Evolutionary conservation across 2,329 filamentous ascomycete species (phyloP).

Genomic region (Alternaria longipes): DNA sequence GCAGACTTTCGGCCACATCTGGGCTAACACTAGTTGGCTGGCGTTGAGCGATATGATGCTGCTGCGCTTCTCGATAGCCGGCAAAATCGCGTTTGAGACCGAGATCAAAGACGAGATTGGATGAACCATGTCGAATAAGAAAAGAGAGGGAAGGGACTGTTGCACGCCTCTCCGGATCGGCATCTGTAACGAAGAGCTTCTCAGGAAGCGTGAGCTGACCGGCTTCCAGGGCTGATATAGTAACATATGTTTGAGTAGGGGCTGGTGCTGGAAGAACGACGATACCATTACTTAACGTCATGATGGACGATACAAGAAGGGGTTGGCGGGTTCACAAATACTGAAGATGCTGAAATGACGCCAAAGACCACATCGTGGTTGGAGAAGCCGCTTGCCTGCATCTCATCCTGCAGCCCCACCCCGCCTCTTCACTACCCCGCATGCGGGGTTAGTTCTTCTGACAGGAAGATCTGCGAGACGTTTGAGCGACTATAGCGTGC

Average conservation of each 20-base stretch:
- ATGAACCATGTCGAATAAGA: constrained; percentile 59
- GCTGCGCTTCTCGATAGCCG: constrained; percentile 56
- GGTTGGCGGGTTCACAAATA: neutral
- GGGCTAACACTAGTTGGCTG: constrained; percentile 57
- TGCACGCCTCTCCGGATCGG: constrained; percentile 53
- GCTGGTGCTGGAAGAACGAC: constrained; percentile 35
- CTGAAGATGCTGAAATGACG: neutral
- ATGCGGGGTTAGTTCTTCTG: constrained; percentile 29
- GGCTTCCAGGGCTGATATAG: constrained; percentile 43
- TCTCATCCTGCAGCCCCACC: constrained; percentile 33
- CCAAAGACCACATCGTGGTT: neutral
- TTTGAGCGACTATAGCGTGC: neutral
- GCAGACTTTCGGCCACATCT: constrained; percentile 54
- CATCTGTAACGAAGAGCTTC: constrained; percentile 57
- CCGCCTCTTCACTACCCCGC: constrained; percentile 31
- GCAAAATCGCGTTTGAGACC: constrained; percentile 59
- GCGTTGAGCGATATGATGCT: constrained; percentile 57
- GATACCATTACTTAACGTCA: constrained; percentile 10
- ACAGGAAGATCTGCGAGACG: neutral
- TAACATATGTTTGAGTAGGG: constrained; percentile 39
- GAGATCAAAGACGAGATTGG: constrained; percentile 62
- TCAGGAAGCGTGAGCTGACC: constrained; percentile 59
- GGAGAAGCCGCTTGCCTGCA: neutral
- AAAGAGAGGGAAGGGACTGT: constrained; percentile 65
- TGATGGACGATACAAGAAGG: neutral